Conservation (phyloP, 345 rosid genomes). For the Carallia brachiata region DNA sequence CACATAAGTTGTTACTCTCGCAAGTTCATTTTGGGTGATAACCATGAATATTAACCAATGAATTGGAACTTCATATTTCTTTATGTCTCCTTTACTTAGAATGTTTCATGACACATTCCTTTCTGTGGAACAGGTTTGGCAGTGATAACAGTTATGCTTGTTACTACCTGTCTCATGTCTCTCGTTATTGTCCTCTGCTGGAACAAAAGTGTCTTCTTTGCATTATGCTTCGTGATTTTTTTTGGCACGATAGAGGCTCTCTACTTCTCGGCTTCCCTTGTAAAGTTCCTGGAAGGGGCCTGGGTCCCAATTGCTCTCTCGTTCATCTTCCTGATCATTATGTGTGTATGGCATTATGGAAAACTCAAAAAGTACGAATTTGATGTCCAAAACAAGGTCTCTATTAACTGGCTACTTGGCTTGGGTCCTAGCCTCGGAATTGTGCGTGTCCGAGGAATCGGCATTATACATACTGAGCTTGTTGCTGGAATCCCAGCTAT, state of each 20-base stretch:
- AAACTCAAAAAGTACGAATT: conserved; percentile 75
- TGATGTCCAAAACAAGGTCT: conserved; percentile 92
- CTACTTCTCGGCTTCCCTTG: conserved; percentile 89
- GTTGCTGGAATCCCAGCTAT: conserved; percentile 93
- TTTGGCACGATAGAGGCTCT: conserved; percentile 89
- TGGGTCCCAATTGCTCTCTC: conserved; percentile 98
- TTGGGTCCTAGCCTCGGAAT: conserved; percentile 83
- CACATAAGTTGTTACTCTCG: too few species aligned
- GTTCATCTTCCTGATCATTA: conserved; percentile 60
- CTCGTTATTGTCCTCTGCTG: conserved; percentile 90
- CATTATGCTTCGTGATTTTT: conserved; percentile 64
- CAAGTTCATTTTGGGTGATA: too few species aligned
- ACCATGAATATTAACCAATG: background rate
- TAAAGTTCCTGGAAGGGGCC: conserved; percentile 94
- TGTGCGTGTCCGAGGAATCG: conserved; percentile 84
- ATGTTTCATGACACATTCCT: conserved; percentile 9
- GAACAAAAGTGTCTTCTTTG: conserved; percentile 70
- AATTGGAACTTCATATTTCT: background rate
- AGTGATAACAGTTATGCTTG: conserved; percentile 97
- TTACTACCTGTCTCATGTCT: conserved; percentile 96
- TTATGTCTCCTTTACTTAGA: background rate
- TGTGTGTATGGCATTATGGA: conserved; percentile 96
- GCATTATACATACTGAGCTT: conserved; percentile 86
- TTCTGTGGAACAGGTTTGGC: conserved; percentile 73
- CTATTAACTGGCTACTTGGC: conserved; percentile 82